Evolutionary conservation across 768 basidiomycete genomes (phyloP).

Genomic region (Tricholoma flavovirens): DNA sequence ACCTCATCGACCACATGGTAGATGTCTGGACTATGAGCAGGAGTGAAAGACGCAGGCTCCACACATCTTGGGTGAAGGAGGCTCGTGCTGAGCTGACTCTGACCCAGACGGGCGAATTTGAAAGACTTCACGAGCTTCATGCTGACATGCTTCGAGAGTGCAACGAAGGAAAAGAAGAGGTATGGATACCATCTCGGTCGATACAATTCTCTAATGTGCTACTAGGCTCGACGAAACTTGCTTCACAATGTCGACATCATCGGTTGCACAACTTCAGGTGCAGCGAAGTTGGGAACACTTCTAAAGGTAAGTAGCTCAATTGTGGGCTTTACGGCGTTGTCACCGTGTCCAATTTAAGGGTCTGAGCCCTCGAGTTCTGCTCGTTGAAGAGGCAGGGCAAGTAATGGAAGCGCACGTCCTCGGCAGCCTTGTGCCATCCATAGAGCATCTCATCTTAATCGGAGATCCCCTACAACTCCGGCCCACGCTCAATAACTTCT

Average conservation of each 20-base stretch:
- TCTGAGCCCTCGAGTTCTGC: conserved; percentile 51
- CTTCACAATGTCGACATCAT: conserved; percentile 54
- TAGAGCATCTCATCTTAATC: conserved; percentile 74
- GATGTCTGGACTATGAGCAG: neutral
- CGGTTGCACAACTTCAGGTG: conserved; percentile 72
- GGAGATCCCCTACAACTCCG: conserved; percentile 76
- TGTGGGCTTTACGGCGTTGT: neutral
- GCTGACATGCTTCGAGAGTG: conserved; percentile 30
- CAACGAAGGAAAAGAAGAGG: conserved; percentile 51
- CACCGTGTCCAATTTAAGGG: conserved; percentile 30
- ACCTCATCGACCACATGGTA: neutral
- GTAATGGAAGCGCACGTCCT: conserved; percentile 76
- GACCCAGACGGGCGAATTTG: conserved; percentile 34
- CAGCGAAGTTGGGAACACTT: conserved; percentile 57
- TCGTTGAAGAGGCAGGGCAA: conserved; percentile 82
- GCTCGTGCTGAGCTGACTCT: conserved; percentile 26
- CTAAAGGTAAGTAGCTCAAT: conserved; percentile 36
- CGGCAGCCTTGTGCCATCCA: conserved; percentile 53
- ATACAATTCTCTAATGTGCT: neutral
- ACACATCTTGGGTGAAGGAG: conserved; percentile 41
- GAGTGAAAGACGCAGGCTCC: conserved; percentile 40
- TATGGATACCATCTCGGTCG: conserved; percentile 19
- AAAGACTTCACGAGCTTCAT: conserved; percentile 27
- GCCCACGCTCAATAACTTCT: conserved; percentile 57
- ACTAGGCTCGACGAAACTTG: conserved; percentile 50